Evolutionary conservation across 2,329 filamentous ascomycete genomes (phyloP), one percentile per base, ranked within the genome.

Genomic region (Orbilia ellipsospora): DNA sequence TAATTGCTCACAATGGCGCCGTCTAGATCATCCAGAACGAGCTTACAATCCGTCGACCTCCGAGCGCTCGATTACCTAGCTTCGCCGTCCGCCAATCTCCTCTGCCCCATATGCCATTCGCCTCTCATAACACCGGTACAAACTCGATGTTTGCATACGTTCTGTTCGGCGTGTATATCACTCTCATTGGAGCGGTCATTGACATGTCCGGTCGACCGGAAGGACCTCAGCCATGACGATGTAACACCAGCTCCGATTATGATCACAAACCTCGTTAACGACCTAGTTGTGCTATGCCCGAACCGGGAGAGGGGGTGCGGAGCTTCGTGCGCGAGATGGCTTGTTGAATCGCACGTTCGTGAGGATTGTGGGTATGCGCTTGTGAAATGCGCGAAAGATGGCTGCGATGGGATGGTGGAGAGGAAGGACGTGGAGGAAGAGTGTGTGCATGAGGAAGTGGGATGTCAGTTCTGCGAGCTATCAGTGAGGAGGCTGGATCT

Each of bases 81-180:
- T 1, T 56, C 78, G 8, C 79, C 82, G 4, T 82, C 83, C 62
- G 81, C 83, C 66, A 83, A 83, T 57, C 80, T 83, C 23, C 78
- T 82, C 15, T 83, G 82, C 66, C 81, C 82, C 16, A 83, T 83
- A 74, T 90, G 89, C 82, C 87, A 87, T 78, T 85, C 87, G 10
- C 86, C 89, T 2, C 84, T 90, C 50, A 83, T 90, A 56, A 84
- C 86, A 13, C 88, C 89, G 0, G 84, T 88, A 56, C 88, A 88
- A 50, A 90, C 88, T 0, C 82, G 83, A 6, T 90, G 89, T 81
- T 87, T 89, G 70, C 89, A 90, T 80, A 88, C 88, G 12, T 90
- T 90, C 80, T 90, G 89, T 79, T 85, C 85, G 61, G 83, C 83
- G 3, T 90, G 89, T 79, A 78, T 80, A 44, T 75, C 79, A 16